Base-by-base conservation (phyloP, 257 asterid species). In the Solanum stenotomum region DNA sequence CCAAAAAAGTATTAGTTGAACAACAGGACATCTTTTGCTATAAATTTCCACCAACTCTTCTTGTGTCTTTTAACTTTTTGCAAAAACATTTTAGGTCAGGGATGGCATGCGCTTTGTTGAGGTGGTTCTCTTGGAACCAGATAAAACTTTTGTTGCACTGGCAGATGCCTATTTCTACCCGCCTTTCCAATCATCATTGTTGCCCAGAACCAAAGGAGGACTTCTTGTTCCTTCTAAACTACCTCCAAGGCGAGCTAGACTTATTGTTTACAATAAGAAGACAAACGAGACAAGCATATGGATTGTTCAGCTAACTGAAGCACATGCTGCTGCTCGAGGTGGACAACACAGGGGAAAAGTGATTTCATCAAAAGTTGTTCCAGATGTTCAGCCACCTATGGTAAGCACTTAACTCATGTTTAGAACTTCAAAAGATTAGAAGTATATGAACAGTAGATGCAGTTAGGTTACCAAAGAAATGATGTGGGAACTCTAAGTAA, bases 151-250 rank as follows among this genome's bases (percentile, higher is more conserved):
- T 11, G 94, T 97, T 90, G 99, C 99, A 74, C 91, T 97, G 31
- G 99, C 99, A 34, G 99, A 97, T 92, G 99, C 99, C 40, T 97
- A 97, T 88, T 97, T 95, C 92, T 97, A 95, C 89, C 99, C 99
- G 40, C 99, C 99, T 79, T 97, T 97, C 88, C 99, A 97, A 91
- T 96, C 98, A 27, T 96, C 98, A 14, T 90, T 96, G 92, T 87
- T 97, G 90, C 93, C 94, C 76, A 92, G 98, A 91, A 91, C 96
- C 13, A 97, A 92, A 93, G 98, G 98, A 79, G 99, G 98, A n/a
- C 95, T 94, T 71, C 68, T 93, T 34, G 93, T 97, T 89, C 98
- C 98, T 65, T 90, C 91, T 81, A 96, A 97, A 91, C 99, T 97
- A 88, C 98, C 99, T 71, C 96, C 98, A 71, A 94, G 99, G 93